Percentiles rank a stretch among this genome's conserved stretches.
phyloP scores from a whole-genome alignment of 2,329 filamentous ascomycete species.

The Plenodomus biglobosus region DNA sequence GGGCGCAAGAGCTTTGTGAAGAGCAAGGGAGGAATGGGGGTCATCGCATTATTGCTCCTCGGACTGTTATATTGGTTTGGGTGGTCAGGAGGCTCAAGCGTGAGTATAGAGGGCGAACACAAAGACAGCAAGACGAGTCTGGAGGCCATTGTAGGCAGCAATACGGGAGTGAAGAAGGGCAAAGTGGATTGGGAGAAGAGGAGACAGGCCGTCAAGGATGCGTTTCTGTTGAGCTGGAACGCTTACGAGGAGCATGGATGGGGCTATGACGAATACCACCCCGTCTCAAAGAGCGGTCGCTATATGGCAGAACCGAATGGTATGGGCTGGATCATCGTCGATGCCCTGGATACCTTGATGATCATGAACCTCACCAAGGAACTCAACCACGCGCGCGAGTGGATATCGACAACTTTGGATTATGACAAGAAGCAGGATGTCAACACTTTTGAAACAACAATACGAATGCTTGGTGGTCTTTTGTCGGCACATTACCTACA shows the following conservation, averaged over 20 bases:
- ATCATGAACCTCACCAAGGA: slow-evolving; percentile 94
- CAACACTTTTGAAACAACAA: slow-evolving; percentile 97
- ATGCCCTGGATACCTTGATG: slow-evolving; percentile 94
- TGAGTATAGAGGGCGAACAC: slow-evolving; percentile 28
- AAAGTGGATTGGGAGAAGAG: slow-evolving; percentile 73
- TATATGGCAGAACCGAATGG: slow-evolving; percentile 82
- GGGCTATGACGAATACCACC: slow-evolving; percentile 89
- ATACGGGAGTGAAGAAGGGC: slow-evolving; percentile 30
- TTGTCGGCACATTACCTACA: slow-evolving; percentile 95
- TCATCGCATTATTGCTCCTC: slow-evolving; percentile 58
- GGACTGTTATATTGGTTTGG: slow-evolving; percentile 70
- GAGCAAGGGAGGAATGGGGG: slow-evolving; percentile 62
- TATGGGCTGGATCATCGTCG: slow-evolving; percentile 97
- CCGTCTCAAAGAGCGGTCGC: slow-evolving; percentile 72
- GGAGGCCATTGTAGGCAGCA: slow-evolving; percentile 33
- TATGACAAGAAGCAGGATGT: slow-evolving; percentile 95
- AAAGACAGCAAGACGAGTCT: slow-evolving; percentile 41
- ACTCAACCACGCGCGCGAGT: slow-evolving; percentile 80
- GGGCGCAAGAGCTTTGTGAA: slow-evolving; percentile 55
- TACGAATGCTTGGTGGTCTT: slow-evolving; percentile 92
- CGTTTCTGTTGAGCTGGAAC: slow-evolving; percentile 89
- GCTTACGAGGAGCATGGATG: slow-evolving; percentile 91
- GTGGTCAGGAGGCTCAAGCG: slow-evolving; percentile 38
- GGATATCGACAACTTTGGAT: slow-evolving; percentile 77
- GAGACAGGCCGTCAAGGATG: slow-evolving; percentile 80